A percentile compares a stretch with the other conserved stretches of the same genome.
Evolutionary conservation across 2,329 filamentous ascomycete genomes (phyloP).

Genomic region (Lachnellula cervina): DNA sequence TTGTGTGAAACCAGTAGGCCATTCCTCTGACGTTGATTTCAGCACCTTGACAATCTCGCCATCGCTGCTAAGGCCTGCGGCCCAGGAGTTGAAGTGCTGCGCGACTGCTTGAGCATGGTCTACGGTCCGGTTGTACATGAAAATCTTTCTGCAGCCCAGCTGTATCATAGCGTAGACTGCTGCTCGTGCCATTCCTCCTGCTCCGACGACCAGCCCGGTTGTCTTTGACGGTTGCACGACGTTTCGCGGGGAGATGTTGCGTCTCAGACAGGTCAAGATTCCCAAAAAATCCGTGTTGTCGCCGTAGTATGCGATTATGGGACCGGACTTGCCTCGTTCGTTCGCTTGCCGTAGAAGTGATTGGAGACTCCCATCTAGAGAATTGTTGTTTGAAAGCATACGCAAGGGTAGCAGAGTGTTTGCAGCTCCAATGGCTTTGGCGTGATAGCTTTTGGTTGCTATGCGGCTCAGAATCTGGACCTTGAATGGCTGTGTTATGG

Average conservation of each 20-base stretch:
- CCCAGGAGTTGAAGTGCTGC: constrained; percentile 58
- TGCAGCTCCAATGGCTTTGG: constrained; percentile 68
- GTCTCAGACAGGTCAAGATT: constrained; percentile 66
- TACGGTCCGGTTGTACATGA: constrained; percentile 66
- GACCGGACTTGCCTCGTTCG: constrained; percentile 59
- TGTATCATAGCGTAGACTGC: constrained; percentile 75
- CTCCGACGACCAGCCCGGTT: constrained; percentile 55
- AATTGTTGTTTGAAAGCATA: constrained; percentile 30
- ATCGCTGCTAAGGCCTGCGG: constrained; percentile 25
- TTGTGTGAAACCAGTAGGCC: constrained; percentile 57
- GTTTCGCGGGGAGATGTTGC: constrained; percentile 69
- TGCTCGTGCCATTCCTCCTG: constrained; percentile 72
- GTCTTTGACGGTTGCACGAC: constrained; percentile 47
- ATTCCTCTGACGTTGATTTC: constrained; percentile 51
- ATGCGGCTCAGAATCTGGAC: constrained; percentile 63
- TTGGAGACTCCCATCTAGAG: constrained; percentile 44
- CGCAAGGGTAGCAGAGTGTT: constrained; percentile 73
- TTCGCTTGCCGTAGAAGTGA: constrained; percentile 34
- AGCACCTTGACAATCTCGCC: constrained; percentile 43
- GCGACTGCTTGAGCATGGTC: constrained; percentile 62
- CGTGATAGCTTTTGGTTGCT: constrained; percentile 65
- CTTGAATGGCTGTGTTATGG: constrained; percentile 69
- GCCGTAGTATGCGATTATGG: constrained; percentile 65
- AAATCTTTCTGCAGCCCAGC: constrained; percentile 70
- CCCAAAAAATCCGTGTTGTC: constrained; percentile 83